phyloP scores from a whole-genome alignment of 2,329 filamentous ascomycete genomes.

The Phymatotrichopsis omnivora region DNA sequence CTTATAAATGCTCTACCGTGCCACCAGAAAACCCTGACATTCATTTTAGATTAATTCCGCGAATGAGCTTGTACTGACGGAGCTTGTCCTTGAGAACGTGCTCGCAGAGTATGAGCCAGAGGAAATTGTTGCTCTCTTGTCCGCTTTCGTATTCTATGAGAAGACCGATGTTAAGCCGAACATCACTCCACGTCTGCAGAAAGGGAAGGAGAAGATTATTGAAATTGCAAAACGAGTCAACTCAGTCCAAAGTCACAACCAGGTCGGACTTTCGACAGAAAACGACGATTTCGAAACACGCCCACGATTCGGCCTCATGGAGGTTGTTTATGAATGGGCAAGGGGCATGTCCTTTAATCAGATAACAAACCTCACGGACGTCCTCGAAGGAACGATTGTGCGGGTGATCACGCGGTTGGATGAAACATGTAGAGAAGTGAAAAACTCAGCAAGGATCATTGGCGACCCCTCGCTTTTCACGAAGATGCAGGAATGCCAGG shows the following conservation, averaged over 20 bases:
- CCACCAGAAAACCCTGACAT: slow-evolving; percentile 7
- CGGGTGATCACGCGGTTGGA: slow-evolving; percentile 86
- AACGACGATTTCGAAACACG: slow-evolving; percentile 82
- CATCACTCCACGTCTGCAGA: slow-evolving; percentile 70
- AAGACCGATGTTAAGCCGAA: slow-evolving; percentile 77
- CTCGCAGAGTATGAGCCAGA: slow-evolving; percentile 90
- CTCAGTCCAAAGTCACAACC: slow-evolving; percentile 73
- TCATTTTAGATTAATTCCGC: slow-evolving; percentile 69
- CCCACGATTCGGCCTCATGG: slow-evolving; percentile 84
- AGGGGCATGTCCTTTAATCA: slow-evolving; percentile 97
- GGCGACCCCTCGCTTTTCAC: slow-evolving; percentile 85
- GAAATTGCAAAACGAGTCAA: slow-evolving; percentile 89
- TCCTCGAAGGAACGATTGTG: slow-evolving; percentile 95
- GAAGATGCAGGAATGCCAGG: slow-evolving; percentile 96
- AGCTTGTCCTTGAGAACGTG: slow-evolving; percentile 92
- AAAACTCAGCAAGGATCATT: slow-evolving; percentile 90
- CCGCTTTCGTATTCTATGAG: slow-evolving; percentile 94
- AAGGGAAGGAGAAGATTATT: slow-evolving; percentile 75
- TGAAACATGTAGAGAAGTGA: slow-evolving; percentile 93
- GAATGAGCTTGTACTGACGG: slow-evolving; percentile 90
- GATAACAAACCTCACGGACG: slow-evolving; percentile 90
- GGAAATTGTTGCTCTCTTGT: slow-evolving; percentile 89
- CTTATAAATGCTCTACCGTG: slow-evolving; percentile 7
- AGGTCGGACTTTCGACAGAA: slow-evolving; percentile 82
- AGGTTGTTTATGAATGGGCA: slow-evolving; percentile 98